These are phyloP conservation scores for Lipomyces japonicus DNA, from an alignment of 805 yeast species.

Conservation along the genomic window DNA sequence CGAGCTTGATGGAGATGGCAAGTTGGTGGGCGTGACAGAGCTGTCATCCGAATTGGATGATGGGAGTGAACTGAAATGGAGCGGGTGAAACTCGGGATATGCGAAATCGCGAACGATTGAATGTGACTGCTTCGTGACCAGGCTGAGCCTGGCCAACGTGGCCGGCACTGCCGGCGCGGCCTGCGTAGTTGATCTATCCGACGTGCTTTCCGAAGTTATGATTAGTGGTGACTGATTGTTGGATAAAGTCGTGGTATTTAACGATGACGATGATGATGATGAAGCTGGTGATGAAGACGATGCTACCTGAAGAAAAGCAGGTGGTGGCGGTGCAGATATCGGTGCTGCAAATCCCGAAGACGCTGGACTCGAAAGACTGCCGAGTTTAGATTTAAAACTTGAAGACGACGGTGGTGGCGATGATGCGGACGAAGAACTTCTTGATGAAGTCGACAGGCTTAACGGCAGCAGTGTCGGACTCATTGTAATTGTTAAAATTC, in stretches of 20 bases:
- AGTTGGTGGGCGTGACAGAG: not conserved
- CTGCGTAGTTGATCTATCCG: not conserved
- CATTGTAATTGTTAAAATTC: not conserved
- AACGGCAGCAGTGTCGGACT: not conserved
- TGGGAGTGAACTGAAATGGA: slow-evolving; percentile 58
- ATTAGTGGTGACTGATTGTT: not conserved
- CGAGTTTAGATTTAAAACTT: not conserved
- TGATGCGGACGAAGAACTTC: slow-evolving; percentile 3
- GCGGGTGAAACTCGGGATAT: slow-evolving; percentile 63
- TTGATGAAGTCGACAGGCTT: not conserved
- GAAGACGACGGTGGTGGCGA: slow-evolving; percentile 1
- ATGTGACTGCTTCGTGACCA: not conserved
- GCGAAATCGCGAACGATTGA: slow-evolving; percentile 67
- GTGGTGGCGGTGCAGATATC: not conserved
- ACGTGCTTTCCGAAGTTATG: not conserved
- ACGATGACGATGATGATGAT: not conserved
- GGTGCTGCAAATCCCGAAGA: not conserved
- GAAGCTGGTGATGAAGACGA: too few species aligned
- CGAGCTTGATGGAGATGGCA: not conserved
- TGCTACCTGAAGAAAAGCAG: too few species aligned
- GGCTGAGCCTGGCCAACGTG: not conserved
- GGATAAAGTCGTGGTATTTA: not conserved
- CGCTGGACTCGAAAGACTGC: not conserved
- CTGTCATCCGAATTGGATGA: slow-evolving; percentile 5
- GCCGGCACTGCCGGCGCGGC: not conserved